Base-by-base conservation (phyloP, 352 stramenopile species). In the Pythium diclinum region DNA sequence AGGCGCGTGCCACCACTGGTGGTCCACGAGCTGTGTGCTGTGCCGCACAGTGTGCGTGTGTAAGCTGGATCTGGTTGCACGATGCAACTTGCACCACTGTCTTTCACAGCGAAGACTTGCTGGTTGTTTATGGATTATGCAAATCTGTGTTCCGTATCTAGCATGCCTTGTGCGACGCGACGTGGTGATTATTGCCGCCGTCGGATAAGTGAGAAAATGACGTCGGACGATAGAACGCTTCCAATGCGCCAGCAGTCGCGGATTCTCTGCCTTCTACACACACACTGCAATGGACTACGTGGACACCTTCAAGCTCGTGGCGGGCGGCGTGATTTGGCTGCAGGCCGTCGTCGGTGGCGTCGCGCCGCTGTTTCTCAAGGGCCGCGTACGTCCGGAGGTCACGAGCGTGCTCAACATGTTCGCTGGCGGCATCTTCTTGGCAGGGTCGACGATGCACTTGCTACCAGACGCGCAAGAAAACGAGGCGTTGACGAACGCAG, bases 321-420 rank as follows among this genome's bases (percentile, higher is more conserved):
- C 85, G 6, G 76, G 74, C 44, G 60, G 75, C 30, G 74, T 82
- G 36, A 86, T 94, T 63, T 92, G 77, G 71, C 33, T 64, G 40
- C 62, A 89, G 58, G 83, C 76, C 14, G 28, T 94, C 6, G 56
- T 75, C 17, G 83, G 83, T 44, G 83, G 80, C 61, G 44, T 86
- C 28, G 75, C 71, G 16, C 82, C 83, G 19, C 64, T 94, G 25
- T 57, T 88, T 30, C 46, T 82, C 14, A 77, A 71, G 52, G 71
- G 67, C 38, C 71, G 72, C 49, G 69, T 76, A 38, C 78, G 77
- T 33, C 68, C 61, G 14, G 1, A 62, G 34, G 59, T 61, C 44
- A 87, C 67, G 21, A 92, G 82, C 52, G 65, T 84, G 30, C 79
- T 94, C 62, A 94, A 94, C 68, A 92, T 91, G 83, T 72, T 88